Evolutionary conservation across 345 rosid species (phyloP).

Genomic region (Theobroma cacao): DNA sequence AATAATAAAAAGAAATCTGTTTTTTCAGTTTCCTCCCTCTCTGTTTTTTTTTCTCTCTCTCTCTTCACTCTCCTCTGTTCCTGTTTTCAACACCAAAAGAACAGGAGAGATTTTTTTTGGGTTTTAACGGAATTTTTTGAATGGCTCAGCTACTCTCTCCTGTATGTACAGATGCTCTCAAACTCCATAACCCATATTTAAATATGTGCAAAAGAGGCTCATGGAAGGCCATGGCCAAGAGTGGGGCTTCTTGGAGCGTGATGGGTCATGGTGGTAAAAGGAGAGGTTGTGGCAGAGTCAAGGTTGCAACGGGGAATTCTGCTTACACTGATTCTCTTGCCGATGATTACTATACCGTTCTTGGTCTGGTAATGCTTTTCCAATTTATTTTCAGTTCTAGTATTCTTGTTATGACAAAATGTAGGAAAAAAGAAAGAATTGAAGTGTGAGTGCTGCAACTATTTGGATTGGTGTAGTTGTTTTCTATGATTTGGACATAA

Average conservation of each 20-base stretch:
- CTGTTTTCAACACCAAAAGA: constrained; percentile 1
- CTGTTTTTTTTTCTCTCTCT: background rate
- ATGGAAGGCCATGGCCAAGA: constrained; percentile 33
- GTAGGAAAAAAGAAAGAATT: background rate
- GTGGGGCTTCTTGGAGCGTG: constrained; percentile 27
- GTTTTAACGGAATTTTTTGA: background rate
- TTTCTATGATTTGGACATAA: background rate
- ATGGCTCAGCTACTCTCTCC: constrained; percentile 86
- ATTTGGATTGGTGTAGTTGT: background rate
- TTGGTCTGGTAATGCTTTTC: constrained; percentile 65
- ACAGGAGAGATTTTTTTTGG: background rate
- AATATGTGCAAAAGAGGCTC: constrained; percentile 33
- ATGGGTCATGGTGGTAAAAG: constrained; percentile 29
- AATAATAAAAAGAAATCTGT: background rate
- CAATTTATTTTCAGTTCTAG: background rate
- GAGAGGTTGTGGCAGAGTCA: constrained; percentile 38
- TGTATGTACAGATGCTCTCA: constrained; percentile 66
- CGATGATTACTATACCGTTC: constrained; percentile 83
- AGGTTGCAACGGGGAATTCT: constrained; percentile 53
- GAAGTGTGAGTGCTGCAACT: background rate
- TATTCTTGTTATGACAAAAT: constrained; percentile 7
- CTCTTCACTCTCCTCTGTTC: background rate
- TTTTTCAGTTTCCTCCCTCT: background rate
- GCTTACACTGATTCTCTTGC: constrained; percentile 47
- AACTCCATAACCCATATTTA: constrained; percentile 46